phyloP scores from a whole-genome alignment of 192 early-diverging fungal species.

The Paraglomus occultum region DNA sequence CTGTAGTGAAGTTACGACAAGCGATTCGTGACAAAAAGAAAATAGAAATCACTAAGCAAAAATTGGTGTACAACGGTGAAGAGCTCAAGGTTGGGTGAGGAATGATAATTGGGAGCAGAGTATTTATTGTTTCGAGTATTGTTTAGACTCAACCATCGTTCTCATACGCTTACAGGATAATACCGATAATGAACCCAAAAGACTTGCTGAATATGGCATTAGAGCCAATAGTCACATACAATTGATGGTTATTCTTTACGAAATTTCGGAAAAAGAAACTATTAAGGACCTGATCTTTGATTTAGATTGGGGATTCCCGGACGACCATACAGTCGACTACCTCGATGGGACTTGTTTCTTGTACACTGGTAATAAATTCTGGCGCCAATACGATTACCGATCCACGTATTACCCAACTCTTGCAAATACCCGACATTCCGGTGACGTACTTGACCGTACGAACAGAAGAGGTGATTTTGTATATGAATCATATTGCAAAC shows the following conservation, averaged over 20 bases:
- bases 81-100: slow-evolving; percentile 17
- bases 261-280: slow-evolving; percentile 16
- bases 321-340: slow-evolving; percentile 18
- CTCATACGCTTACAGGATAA: not conserved
- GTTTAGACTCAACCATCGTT: not conserved
- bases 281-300: slow-evolving; percentile 26
- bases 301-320: slow-evolving; percentile 28
- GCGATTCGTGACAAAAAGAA: slow-evolving; percentile 1
- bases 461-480: slow-evolving; percentile 14
- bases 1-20: not conserved
- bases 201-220: slow-evolving; percentile 16
- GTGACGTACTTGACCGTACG: slow-evolving; percentile 26
- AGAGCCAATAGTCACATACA: slow-evolving; percentile 24
- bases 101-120: not conserved
- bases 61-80: slow-evolving; percentile 26
- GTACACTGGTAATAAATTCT: slow-evolving; percentile 1
- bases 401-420: slow-evolving; percentile 28
- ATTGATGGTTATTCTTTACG: slow-evolving; percentile 31
- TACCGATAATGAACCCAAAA: not conserved
- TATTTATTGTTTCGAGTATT: not conserved
- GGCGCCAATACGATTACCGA: slow-evolving; percentile 26
- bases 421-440: slow-evolving; percentile 30
- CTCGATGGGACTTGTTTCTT: slow-evolving; percentile 32
- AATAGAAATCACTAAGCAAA: slow-evolving; percentile 25
- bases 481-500: too few relatives aligned